Percentiles rank a stretch among this genome's conserved stretches.
Evolutionary conservation across 1,284 basidiomycete genomes (phyloP).

Genomic region (Rhodotorula mucilaginosa): DNA sequence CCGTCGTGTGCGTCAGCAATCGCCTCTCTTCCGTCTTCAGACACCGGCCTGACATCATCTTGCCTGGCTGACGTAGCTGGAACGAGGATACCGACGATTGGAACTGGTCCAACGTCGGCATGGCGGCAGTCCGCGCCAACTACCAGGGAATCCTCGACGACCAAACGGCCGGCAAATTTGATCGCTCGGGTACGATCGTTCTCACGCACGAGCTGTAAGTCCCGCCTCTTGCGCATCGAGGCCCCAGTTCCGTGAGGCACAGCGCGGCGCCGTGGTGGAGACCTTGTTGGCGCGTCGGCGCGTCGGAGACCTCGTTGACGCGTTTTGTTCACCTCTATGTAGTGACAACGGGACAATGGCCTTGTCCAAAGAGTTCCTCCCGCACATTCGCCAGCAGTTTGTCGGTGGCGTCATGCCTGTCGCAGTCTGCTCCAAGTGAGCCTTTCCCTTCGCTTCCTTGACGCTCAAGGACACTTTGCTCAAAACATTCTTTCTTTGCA

Average conservation of each 20-base stretch:
- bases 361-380: constrained; percentile 24
- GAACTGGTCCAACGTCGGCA: constrained; percentile 26
- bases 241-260: no score
- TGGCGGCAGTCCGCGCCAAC: constrained; percentile 49
- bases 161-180: constrained; percentile 40
- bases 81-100: constrained; percentile 50
- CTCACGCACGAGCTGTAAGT: constrained; percentile 51
- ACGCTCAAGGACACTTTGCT: constrained; percentile 42
- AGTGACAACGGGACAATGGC: constrained; percentile 44
- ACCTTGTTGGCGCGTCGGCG: no score
- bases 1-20: constrained; percentile 45
- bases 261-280: no score
- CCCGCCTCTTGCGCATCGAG: neutral
- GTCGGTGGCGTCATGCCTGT: constrained; percentile 36
- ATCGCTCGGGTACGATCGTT: constrained; percentile 50
- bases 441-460: neutral
- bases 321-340: neutral
- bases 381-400: constrained; percentile 23
- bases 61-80: constrained; percentile 46
- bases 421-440: constrained; percentile 42
- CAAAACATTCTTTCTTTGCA: constrained; percentile 30
- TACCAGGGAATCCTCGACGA: constrained; percentile 51
- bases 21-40: neutral
- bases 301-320: neutral
- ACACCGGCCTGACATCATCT: neutral